These are phyloP conservation scores for Boletus rex-veris DNA, from an alignment of 768 basidiomycete genomes.

Conservation along the genomic window DNA sequence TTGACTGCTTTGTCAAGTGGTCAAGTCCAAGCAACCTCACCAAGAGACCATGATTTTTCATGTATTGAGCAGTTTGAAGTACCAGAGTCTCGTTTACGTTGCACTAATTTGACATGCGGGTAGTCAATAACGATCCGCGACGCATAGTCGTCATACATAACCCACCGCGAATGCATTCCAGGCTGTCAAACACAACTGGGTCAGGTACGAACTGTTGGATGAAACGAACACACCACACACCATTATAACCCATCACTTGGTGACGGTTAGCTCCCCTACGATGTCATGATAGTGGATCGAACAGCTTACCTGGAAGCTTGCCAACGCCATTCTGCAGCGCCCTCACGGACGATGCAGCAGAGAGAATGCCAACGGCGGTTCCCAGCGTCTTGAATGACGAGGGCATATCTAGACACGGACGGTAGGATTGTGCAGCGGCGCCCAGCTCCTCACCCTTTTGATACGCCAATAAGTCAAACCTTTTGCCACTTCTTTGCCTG, in stretches of 20 bases:
- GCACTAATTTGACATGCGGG: conserved; percentile 37
- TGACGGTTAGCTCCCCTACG: conserved; percentile 1
- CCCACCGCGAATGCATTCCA: conserved; percentile 65
- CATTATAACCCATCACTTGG: conserved; percentile 33
- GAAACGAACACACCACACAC: conserved; percentile 9
- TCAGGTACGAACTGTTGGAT: neutral
- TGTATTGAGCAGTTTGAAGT: conserved; percentile 45
- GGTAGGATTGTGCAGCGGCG: neutral
- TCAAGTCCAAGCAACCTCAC: conserved; percentile 26
- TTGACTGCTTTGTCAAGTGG: neutral
- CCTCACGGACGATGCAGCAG: conserved; percentile 4
- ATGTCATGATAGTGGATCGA: neutral
- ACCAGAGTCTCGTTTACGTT: conserved; percentile 53
- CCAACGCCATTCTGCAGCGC: conserved; percentile 31
- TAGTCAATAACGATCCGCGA: neutral
- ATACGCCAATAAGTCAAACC: too few species aligned
- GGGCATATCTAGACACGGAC: conserved; percentile 8
- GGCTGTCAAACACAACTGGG: conserved; percentile 33
- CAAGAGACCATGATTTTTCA: conserved; percentile 50
- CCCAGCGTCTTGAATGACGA: conserved; percentile 5
- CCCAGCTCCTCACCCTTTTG: conserved; percentile 8
- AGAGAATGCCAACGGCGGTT: conserved; percentile 11
- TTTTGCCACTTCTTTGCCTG: neutral
- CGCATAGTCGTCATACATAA: neutral
- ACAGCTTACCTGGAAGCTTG: conserved; percentile 29